Conservation (phyloP, 2,329 filamentous ascomycete species). For the Lecanicillium sp. region DNA sequence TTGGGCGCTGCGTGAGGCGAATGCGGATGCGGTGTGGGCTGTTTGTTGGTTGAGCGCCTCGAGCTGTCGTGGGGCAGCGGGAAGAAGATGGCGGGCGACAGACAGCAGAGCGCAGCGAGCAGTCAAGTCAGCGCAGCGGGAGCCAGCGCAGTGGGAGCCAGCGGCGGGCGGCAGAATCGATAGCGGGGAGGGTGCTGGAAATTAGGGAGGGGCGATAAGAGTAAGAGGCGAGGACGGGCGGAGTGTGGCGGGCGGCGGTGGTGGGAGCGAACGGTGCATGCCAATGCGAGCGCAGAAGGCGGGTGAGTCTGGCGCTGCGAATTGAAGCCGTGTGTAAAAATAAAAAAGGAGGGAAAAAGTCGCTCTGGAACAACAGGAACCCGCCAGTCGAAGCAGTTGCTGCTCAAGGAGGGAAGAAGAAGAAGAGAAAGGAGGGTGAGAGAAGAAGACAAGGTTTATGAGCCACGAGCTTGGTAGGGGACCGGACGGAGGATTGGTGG, state of each 20-base stretch:
- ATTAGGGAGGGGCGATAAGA: constrained; percentile 16
- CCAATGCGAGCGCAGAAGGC: neutral
- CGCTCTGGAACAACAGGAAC: neutral
- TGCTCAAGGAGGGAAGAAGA: constrained; percentile 8
- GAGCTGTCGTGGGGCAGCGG: constrained; percentile 13
- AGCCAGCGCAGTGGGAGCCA: too few species aligned
- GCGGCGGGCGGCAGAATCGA: constrained; percentile 1
- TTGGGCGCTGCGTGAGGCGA: neutral
- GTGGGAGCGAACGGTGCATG: constrained; percentile 3
- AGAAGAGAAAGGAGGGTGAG: neutral
- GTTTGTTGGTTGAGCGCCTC: constrained; percentile 10
- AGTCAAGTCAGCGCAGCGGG: too few species aligned
- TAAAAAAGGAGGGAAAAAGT: neutral
- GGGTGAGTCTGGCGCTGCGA: neutral
- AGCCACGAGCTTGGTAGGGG: constrained; percentile 1
- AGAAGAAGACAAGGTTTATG: constrained; percentile 8
- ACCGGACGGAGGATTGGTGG: neutral
- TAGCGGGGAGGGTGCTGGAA: constrained; percentile 11
- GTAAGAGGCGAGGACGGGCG: constrained; percentile 9
- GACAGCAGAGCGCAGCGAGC: neutral
- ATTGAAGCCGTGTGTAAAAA: neutral
- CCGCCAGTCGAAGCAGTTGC: constrained; percentile 14
- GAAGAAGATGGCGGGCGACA: neutral
- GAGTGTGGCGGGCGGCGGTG: neutral
- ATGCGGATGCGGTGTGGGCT: neutral